Evolutionary conservation across 176 grass and related monocot species (phyloP).

Genomic region (Carex littledalei): DNA sequence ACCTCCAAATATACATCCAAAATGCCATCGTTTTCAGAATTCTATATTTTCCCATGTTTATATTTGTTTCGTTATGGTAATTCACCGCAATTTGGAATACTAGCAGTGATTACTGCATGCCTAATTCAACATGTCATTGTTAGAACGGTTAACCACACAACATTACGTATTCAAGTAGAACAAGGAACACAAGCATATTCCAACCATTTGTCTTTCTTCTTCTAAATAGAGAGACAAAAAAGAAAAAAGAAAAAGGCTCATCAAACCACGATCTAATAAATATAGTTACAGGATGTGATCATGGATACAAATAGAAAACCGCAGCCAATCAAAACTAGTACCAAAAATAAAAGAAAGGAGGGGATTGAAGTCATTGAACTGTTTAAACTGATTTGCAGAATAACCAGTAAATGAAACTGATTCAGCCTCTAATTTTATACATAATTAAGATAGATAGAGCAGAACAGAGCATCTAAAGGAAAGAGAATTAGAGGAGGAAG

Average conservation of each 20-base stretch:
- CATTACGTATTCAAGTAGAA: not conserved
- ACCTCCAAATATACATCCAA: not conserved
- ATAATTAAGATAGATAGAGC: not conserved
- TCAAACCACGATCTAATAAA: not conserved
- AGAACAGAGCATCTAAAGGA: not conserved
- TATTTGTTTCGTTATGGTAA: not conserved
- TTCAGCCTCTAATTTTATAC: not conserved
- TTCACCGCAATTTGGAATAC: not conserved
- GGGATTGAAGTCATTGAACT: not conserved
- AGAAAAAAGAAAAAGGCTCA: not conserved
- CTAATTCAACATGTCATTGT: not conserved
- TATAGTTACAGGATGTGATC: not conserved
- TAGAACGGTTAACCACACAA: not conserved
- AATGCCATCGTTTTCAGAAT: not conserved
- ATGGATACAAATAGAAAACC: not conserved
- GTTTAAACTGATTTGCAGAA: conserved; percentile 1
- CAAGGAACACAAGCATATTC: not conserved
- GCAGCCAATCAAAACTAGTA: not conserved
- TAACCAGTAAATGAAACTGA: not conserved
- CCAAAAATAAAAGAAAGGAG: not conserved
- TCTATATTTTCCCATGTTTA: not conserved
- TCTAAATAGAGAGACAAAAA: not conserved
- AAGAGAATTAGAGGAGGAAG: not conserved
- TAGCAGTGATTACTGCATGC: not conserved
- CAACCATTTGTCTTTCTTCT: not conserved